Base-by-base conservation (phyloP, 768 basidiomycete genomes). In the Mrakia hoshinonis region DNA sequence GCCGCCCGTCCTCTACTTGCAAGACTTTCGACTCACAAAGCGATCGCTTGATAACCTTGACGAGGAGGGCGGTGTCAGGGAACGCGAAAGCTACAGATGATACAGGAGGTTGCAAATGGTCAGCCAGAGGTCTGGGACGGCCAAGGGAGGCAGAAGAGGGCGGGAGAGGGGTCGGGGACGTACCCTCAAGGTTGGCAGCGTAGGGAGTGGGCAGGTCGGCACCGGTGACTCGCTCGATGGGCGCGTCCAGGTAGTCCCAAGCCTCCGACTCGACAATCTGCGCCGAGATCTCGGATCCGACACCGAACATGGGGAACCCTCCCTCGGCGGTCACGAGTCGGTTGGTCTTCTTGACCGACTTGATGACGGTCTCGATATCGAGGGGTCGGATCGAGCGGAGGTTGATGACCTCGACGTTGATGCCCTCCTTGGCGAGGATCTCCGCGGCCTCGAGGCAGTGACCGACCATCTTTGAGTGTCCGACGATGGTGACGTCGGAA, bases 391-490 rank as follows among this genome's bases (percentile, higher is more conserved):
- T 73, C 24, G 72, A 73, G 75, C 95, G 85, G 74, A 98, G 85
- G 85, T 99, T 99, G 84, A 99, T 88, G 76, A 99, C 92, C 82
- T 99, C 96, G 31, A 92, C 94, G 79, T 91, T 90, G 83, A 99
- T 88, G 43, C 92, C 95, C 81, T 98, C 94, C 83, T 97, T 94
- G 74, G 89, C 91, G 29, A 99, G 84, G 46, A 83, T 81, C 69
- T 95, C 95, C 13, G 96, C 96, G 48, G 96, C 94, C 80, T 98
- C 95, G 73, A 99, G 81, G 77, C 88, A 87, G 82, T 93, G 91
- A 1, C 90, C 87, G 72, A 99, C 96, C 93, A 95, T 95, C 81
- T 93, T 94, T 81, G 91, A 92, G 85, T 98, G 96, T 24, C 91
- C 94, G 73, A 99, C 95, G 71, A 99, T 85, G 68, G 96, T 99